Base-by-base conservation (phyloP, 2,329 filamentous ascomycete species). In the Aspergillus novofumigatus region DNA sequence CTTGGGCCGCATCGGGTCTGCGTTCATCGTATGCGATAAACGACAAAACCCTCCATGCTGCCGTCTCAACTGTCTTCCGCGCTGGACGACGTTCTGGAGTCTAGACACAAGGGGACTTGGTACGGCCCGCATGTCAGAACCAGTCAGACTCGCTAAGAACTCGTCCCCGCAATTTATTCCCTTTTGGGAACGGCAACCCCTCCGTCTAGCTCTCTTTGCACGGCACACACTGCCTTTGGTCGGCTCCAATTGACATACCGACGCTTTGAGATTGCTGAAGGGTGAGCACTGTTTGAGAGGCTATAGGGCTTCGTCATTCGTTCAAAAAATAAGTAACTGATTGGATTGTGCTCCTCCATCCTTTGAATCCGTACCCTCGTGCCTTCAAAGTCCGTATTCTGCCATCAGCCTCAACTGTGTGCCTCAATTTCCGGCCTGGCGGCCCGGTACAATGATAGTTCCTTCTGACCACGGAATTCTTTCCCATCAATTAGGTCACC, bases 121-220 rank as follows among this genome's bases (percentile, higher is more conserved):
- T 35, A 14, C 14, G 32, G 11, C 32, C 14, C 14, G 17, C 32
- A 17, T 14, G 2, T 17, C 32, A 17, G 32, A 17, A 6, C 14
- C 14, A n/a, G 14, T 35, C 32, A 17, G 32, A 6, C 32, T 35
- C 14, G 32, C 14, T 17, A 17, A 35, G 32, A 48, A 54, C 25
- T n/a, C 8, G 10, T 51, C 55, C 54, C 51, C 55, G 35, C 51
- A 52, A 54, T 32, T 48, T 53, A 35, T 42, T 42, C 23, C 10
- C 42, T 20, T 57, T 55, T 54, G 29, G 55, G 51, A 54, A 62
- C 61, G 61, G 62, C 26, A 9, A 7, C 14, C 9, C 10, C 56
- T 57, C 61, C 61, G 62, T 57, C 35, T 20, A 63, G 60, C 59
- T 59, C 50, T 53, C 26, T 41, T 54, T 29, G 10, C 48, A 32